Conservation (phyloP, 106 monocot genomes). For the Chionographis japonica region DNA sequence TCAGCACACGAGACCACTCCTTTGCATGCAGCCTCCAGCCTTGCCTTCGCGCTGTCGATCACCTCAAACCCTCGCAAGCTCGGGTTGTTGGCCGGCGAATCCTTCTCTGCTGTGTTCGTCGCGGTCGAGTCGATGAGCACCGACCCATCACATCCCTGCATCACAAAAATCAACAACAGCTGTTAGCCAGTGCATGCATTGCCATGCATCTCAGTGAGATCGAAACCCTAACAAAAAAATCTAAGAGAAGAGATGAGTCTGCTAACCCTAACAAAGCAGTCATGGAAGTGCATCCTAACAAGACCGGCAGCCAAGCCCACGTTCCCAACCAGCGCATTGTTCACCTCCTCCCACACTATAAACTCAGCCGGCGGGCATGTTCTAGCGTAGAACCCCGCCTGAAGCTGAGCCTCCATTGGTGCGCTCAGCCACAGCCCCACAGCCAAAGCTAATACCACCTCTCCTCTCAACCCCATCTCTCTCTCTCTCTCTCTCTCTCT, state of each 20-base stretch:
- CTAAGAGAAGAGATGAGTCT: not conserved
- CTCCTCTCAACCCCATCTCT: not conserved
- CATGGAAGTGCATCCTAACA: conserved; percentile 42
- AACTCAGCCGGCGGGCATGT: conserved; percentile 27
- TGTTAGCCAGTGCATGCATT: too few relatives aligned
- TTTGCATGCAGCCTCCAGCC: conserved; percentile 17
- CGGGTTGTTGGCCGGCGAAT: conserved; percentile 9
- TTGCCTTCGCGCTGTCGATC: conserved; percentile 17
- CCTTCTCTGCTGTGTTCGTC: conserved; percentile 30
- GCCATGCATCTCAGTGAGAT: not conserved
- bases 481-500: not conserved
- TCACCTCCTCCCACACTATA: conserved; percentile 25
- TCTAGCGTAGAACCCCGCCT: conserved; percentile 16
- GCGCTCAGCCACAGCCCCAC: conserved; percentile 4
- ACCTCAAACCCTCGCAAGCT: conserved; percentile 27
- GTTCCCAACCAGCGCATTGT: conserved; percentile 1
- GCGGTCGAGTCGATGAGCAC: conserved; percentile 22
- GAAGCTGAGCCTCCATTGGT: conserved; percentile 11
- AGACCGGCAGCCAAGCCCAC: conserved; percentile 26
- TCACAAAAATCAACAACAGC: not conserved
- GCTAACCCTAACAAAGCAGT: conserved; percentile 40
- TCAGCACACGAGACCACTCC: conserved; percentile 36
- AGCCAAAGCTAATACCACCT: not conserved
- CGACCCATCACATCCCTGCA: conserved; percentile 35
- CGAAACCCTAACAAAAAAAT: not conserved